Percentiles rank a stretch among this genome's conserved stretches.
These are phyloP conservation scores for Penicillium sp. DNA, from an alignment of 2,329 filamentous ascomycete species.

Conservation along the genomic window DNA sequence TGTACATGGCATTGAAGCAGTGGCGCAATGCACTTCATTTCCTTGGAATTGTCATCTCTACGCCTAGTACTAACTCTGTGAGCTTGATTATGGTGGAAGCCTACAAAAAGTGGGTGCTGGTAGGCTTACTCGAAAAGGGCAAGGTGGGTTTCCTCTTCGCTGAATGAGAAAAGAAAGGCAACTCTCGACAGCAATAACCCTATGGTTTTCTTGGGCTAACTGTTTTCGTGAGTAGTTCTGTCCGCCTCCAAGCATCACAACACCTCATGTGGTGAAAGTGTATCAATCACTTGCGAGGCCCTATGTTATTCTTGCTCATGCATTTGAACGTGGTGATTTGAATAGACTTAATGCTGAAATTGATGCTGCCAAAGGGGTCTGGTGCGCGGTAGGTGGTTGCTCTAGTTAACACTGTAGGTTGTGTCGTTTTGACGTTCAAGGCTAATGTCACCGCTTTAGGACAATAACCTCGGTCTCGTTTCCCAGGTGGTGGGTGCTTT, in stretches of 20 bases:
- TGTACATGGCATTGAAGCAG: constrained; percentile 60
- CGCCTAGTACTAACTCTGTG: constrained; percentile 62
- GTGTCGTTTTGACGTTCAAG: neutral
- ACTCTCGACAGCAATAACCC: neutral
- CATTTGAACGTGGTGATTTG: constrained; percentile 64
- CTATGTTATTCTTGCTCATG: constrained; percentile 68
- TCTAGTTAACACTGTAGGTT: neutral
- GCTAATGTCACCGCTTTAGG: constrained; percentile 42
- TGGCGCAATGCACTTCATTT: constrained; percentile 65
- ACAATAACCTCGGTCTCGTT: constrained; percentile 72
- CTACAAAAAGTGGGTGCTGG: constrained; percentile 87
- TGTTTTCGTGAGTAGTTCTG: constrained; percentile 38
- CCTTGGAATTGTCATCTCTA: constrained; percentile 65
- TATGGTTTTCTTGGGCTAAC: constrained; percentile 6
- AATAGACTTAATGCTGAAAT: constrained; percentile 64
- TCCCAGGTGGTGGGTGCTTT: constrained; percentile 68
- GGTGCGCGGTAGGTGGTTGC: constrained; percentile 54
- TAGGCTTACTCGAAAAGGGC: constrained; percentile 70
- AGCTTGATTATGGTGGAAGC: constrained; percentile 83
- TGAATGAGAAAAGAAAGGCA: neutral
- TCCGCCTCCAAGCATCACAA: constrained; percentile 57
- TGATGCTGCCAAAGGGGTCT: constrained; percentile 59
- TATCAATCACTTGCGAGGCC: constrained; percentile 63
- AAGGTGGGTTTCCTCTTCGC: constrained; percentile 46
- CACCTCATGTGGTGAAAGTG: constrained; percentile 53